Conservation (phyloP, 495 filamentous ascomycete genomes). For the Articulospora tetracladia region DNA sequence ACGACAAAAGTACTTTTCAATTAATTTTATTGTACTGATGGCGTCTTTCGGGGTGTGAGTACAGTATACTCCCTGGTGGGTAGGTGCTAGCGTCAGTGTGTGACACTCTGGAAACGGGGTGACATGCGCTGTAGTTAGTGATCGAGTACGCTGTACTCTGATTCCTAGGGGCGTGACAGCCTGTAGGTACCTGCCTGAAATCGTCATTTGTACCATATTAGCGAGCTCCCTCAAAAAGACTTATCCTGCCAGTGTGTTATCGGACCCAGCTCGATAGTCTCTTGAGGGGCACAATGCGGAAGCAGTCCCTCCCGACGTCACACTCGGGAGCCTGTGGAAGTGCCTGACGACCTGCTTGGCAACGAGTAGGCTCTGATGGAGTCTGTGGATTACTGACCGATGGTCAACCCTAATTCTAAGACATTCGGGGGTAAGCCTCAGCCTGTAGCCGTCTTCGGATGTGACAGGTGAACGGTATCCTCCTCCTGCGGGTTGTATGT, state of each 20-base stretch:
- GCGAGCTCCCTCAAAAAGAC: too few relatives aligned
- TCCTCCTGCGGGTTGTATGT: constrained; percentile 37
- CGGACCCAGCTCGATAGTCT: too few relatives aligned
- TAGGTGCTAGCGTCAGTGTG: too few relatives aligned
- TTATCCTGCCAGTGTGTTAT: too few relatives aligned
- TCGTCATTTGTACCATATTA: neutral
- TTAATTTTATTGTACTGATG: too few relatives aligned
- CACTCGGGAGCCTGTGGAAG: neutral
- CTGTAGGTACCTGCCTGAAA: too few relatives aligned
- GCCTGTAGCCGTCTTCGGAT: constrained; percentile 31
- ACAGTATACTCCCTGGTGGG: too few relatives aligned
- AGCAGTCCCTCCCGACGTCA: neutral
- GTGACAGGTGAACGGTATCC: constrained; percentile 27
- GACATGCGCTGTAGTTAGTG: too few relatives aligned
- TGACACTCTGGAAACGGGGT: too few relatives aligned
- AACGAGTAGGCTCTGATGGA: constrained; percentile 30
- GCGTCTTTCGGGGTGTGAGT: too few relatives aligned
- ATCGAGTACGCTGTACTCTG: too few relatives aligned
- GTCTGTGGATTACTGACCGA: constrained; percentile 49
- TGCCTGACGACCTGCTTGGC: neutral
- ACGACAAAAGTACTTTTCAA: neutral
- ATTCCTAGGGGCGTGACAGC: too few relatives aligned
- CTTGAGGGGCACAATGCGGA: neutral
- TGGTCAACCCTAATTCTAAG: constrained; percentile 36
- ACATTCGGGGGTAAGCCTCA: constrained; percentile 36